Evolutionary conservation across 257 asterid species (phyloP).

Genomic region (Rhazya stricta): DNA sequence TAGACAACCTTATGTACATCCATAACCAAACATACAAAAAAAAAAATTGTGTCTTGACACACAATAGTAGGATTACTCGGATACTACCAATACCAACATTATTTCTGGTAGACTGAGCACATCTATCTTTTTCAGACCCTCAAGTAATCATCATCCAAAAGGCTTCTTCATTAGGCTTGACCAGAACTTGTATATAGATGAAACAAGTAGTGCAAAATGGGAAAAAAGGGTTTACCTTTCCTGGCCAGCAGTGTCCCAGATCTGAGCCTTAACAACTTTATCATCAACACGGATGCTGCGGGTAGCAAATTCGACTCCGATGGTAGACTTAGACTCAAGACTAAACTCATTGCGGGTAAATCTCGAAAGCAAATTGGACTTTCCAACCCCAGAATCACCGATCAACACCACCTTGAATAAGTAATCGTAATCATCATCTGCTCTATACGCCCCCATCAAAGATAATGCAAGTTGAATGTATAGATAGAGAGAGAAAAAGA

Average conservation of each 20-base stretch:
- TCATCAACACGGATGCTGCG: slow-evolving; percentile 50
- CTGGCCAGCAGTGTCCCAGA: slow-evolving; percentile 68
- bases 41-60: neutral
- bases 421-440: slow-evolving; percentile 23
- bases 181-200: neutral
- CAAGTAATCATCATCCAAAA: neutral
- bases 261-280: slow-evolving; percentile 62
- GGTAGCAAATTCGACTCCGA: slow-evolving; percentile 59
- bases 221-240: slow-evolving; percentile 33
- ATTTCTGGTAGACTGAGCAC: neutral
- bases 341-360: slow-evolving; percentile 60
- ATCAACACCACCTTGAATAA: slow-evolving; percentile 14
- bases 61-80: neutral
- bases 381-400: slow-evolving; percentile 14
- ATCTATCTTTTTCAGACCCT: neutral
- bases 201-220: neutral
- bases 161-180: neutral
- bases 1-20: neutral
- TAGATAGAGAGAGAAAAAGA: neutral
- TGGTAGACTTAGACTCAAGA: slow-evolving; percentile 55
- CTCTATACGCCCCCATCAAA: slow-evolving; percentile 50
- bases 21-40: neutral
- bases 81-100: neutral
- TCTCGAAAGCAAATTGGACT: slow-evolving; percentile 38
- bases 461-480: neutral